Percentiles rank a stretch among this genome's conserved stretches.
Evolutionary conservation across 306 rosid genomes (phyloP).

Genomic region (Malus domestica): DNA sequence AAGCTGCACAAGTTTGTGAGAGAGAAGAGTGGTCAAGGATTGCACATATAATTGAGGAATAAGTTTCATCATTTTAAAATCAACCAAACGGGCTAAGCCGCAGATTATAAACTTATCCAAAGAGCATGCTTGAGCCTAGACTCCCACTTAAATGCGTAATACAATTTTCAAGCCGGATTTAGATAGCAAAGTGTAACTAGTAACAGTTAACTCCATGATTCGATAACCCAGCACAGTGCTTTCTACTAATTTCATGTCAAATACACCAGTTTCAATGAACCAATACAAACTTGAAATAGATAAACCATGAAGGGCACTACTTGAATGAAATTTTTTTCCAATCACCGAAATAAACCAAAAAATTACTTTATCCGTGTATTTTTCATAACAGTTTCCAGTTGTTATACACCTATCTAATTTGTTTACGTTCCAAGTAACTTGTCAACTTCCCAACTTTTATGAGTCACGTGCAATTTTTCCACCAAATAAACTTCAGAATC

Average conservation of each 20-base stretch:
- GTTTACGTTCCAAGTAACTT: neutral
- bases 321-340: neutral
- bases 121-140: neutral
- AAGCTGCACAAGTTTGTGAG: slow-evolving; percentile 32
- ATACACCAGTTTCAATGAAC: neutral
- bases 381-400: neutral
- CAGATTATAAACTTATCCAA: neutral
- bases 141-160: neutral
- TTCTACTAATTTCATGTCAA: neutral
- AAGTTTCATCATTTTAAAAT: neutral
- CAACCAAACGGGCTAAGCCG: neutral
- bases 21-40: neutral
- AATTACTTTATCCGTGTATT: neutral
- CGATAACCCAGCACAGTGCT: neutral
- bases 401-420: neutral
- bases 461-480: neutral
- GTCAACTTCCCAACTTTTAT: neutral
- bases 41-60: neutral
- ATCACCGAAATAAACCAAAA: neutral
- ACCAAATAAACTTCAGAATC: neutral
- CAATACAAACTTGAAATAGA: neutral
- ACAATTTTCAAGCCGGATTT: neutral
- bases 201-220: neutral
- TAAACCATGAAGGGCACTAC: neutral
- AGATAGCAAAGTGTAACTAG: neutral